Evolutionary conservation across 1,139 yeast species (phyloP), one percentile per base, ranked within the genome.

Genomic region (Pneumocystis carinii): DNA sequence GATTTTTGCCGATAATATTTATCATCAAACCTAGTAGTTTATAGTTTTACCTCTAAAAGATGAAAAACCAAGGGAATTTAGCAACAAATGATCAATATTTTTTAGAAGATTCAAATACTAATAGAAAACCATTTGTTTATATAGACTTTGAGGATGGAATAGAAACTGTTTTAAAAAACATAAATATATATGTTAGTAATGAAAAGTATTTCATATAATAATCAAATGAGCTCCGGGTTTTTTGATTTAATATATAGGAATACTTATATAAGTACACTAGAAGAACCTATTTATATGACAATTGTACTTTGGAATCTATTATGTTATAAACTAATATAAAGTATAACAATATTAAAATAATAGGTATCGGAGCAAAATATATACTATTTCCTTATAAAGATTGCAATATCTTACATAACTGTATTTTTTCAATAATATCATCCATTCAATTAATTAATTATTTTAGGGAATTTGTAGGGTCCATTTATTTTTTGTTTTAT

Each of bases 401-500:
- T 12, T 77, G 67, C 19, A 66, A 64, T 58, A 68, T 65, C 53
- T 68, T 69, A 41, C 68, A 67, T 19, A 67, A 68, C 35, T 71
- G 72, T 62, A 92, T 14, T 17, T 41, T 41, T 41, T 4, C 7
- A 41, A 17, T 41, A 17, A 17, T 17, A n/a, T 7, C 24, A 7
- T 6, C 19, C 10, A 41, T 41, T 41, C 27, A 32, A 3, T 6
- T 41, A 41, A 41, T 17, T 17, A 41, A 12, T 41, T 17, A 17
- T 17, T 41, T n/a, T 41, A 41, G 53, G 95, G 95, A 95, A 87
- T 73, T 75, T 87, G 62, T 88, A 95, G 96, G 96, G 96, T 0
- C 96, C 96, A 1, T 76, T 88, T 66, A 79, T 87, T 37, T 86
- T 88, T 70, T 84, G 88, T 19, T 76, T 88, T 61, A 73, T 78